A percentile compares a stretch with the other conserved stretches of the same genome.
Conservation (phyloP, 352 stramenopile species). For the Pythium coloratum region DNA sequence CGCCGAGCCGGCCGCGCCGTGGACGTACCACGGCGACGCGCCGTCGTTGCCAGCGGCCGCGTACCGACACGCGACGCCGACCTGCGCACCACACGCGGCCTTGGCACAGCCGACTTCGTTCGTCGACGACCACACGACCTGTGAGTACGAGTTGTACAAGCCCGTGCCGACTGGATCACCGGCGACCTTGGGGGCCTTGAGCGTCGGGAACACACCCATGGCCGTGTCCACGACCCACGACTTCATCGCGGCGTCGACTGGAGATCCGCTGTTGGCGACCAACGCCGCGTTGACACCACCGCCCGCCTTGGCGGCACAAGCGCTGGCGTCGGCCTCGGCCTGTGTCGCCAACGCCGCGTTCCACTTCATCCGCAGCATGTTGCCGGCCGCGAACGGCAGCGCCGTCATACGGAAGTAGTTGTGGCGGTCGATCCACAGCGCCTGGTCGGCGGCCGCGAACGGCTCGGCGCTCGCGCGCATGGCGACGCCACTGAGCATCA, state of each 20-base stretch:
- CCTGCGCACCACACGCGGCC: conserved; percentile 40
- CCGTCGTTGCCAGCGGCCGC: conserved; percentile 52
- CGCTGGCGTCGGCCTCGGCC: conserved; percentile 38
- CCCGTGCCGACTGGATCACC: conserved; percentile 54
- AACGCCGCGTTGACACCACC: conserved; percentile 54
- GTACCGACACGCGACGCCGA: conserved; percentile 66
- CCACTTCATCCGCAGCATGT: conserved; percentile 76
- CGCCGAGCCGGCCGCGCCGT: conserved; percentile 42
- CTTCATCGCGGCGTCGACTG: conserved; percentile 58
- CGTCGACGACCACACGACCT: conserved; percentile 66
- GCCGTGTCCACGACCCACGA: conserved; percentile 61
- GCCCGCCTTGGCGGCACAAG: conserved; percentile 37
- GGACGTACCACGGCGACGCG: conserved; percentile 57
- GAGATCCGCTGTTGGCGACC: conserved; percentile 20
- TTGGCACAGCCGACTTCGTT: conserved; percentile 64
- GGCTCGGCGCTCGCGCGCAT: conserved; percentile 7
- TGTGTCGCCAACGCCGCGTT: conserved; percentile 41
- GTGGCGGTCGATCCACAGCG: conserved; percentile 71
- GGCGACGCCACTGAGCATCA: neutral
- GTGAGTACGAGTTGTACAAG: conserved; percentile 76
- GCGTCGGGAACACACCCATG: conserved; percentile 41
- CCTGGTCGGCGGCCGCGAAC: conserved; percentile 37
- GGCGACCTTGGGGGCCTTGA: conserved; percentile 40
- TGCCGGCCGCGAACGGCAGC: conserved; percentile 54
- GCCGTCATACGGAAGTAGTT: conserved; percentile 82